Evolutionary conservation across 106 monocot genomes (phyloP).

Genomic region (Acanthochlamys bracteata): DNA sequence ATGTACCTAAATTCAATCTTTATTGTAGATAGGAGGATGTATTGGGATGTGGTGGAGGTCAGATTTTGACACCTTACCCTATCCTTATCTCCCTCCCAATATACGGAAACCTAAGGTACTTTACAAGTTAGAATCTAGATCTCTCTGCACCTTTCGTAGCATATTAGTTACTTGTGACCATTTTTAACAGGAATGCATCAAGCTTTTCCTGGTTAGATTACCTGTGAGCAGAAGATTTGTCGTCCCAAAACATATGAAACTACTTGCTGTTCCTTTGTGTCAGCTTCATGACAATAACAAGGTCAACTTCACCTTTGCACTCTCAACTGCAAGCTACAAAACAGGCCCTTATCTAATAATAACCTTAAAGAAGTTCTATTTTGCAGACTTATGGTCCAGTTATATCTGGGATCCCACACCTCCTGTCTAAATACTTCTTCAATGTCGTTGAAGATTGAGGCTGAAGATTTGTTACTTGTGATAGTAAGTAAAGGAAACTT

Average conservation of each 20-base stretch:
- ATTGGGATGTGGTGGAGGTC: conserved; percentile 61
- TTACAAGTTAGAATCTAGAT: too few species aligned
- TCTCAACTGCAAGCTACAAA: too few species aligned
- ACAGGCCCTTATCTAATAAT: too few species aligned
- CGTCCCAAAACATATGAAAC: conserved; percentile 41
- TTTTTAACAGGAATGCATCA: conserved; percentile 43
- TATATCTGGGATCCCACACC: conserved; percentile 39
- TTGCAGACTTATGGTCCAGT: conserved; percentile 54
- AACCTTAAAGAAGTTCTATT: neutral
- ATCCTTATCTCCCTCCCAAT: conserved; percentile 33
- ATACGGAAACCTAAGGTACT: conserved; percentile 22
- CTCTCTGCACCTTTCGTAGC: too few species aligned
- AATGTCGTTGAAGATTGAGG: conserved; percentile 20
- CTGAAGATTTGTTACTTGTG: too few species aligned
- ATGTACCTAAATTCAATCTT: neutral
- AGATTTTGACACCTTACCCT: conserved; percentile 41
- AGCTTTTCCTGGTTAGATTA: conserved; percentile 40
- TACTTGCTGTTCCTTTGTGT: conserved; percentile 52
- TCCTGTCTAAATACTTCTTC: conserved; percentile 46
- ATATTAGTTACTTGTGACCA: neutral
- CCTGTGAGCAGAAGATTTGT: conserved; percentile 24
- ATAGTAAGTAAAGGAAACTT: too few species aligned
- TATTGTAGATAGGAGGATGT: conserved; percentile 41
- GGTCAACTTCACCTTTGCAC: too few species aligned
- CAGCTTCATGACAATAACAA: conserved; percentile 45